Evolutionary conservation across 352 stramenopile genomes (phyloP).

Genomic region (Thalassiosira exigua): DNA sequence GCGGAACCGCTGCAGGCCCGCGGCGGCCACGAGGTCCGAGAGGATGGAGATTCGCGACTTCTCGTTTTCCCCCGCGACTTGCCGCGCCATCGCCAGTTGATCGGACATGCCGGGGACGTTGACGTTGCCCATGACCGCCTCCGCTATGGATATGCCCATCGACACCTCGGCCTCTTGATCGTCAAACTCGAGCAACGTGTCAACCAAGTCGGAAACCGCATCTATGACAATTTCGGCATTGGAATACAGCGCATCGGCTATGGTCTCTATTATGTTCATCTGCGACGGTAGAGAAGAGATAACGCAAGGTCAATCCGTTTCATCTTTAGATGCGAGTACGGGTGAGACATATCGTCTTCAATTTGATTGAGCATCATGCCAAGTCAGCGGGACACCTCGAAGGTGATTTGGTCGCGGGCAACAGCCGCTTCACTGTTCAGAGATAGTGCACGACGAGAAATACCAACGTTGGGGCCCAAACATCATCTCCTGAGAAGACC

Average conservation of each 20-base stretch:
- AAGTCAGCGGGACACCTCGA: too few species aligned
- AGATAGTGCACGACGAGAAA: too few species aligned
- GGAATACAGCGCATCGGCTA: slow-evolving; percentile 77
- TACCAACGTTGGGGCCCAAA: too few species aligned
- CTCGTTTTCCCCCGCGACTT: slow-evolving; percentile 41
- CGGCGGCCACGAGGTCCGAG: slow-evolving; percentile 64
- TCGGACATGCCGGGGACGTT: slow-evolving; percentile 14
- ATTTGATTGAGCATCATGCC: too few species aligned
- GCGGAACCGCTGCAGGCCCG: slow-evolving; percentile 74
- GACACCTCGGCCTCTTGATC: slow-evolving; percentile 33
- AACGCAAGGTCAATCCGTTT: not conserved
- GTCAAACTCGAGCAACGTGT: slow-evolving; percentile 53
- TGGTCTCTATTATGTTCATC: slow-evolving; percentile 72
- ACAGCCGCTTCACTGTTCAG: too few species aligned
- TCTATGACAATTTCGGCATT: slow-evolving; percentile 71
- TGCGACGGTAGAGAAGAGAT: slow-evolving; percentile 25
- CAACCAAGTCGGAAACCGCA: slow-evolving; percentile 74
- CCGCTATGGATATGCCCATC: slow-evolving; percentile 40
- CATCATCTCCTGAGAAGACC: too few species aligned
- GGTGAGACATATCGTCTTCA: too few species aligned
- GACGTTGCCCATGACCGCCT: slow-evolving; percentile 28
- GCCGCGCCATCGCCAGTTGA: slow-evolving; percentile 28
- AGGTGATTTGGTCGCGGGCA: too few species aligned
- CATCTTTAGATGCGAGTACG: too few species aligned
- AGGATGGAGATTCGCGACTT: slow-evolving; percentile 60